A percentile compares a stretch with the other conserved stretches of the same genome.
phyloP scores from a whole-genome alignment of 2,329 filamentous ascomycete species.

The Neopestalotiopsis rosae region DNA sequence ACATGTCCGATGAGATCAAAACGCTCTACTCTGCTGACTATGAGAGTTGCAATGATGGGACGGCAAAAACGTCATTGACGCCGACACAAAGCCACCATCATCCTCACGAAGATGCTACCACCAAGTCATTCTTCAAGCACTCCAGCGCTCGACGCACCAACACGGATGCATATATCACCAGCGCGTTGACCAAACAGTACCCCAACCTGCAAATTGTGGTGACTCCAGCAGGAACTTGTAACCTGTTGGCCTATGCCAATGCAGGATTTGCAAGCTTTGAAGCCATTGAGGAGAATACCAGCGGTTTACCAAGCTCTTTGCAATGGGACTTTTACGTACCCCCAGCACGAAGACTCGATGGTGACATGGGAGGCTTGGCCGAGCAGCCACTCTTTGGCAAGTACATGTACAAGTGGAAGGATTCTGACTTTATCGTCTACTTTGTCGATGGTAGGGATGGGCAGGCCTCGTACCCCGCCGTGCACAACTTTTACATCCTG shows the following conservation, averaged over 20 bases:
- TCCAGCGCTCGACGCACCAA: constrained; percentile 45
- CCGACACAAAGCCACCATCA: background rate
- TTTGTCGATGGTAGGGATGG: constrained; percentile 48
- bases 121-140: constrained; percentile 44
- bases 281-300: constrained; percentile 32
- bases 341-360: constrained; percentile 46
- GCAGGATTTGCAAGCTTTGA: constrained; percentile 43
- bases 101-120: constrained; percentile 21
- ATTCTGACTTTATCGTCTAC: constrained; percentile 49
- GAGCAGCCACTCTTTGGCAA: constrained; percentile 44
- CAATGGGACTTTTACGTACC: constrained; percentile 46
- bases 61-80: background rate
- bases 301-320: constrained; percentile 40
- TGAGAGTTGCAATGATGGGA: background rate
- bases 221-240: constrained; percentile 34
- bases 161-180: constrained; percentile 48
- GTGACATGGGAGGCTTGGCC: constrained; percentile 40
- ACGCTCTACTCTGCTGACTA: background rate
- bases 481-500: constrained; percentile 46
- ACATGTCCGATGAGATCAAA: background rate
- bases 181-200: constrained; percentile 47
- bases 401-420: constrained; percentile 49
- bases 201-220: constrained; percentile 48
- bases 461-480: constrained; percentile 31
- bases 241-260: constrained; percentile 49